Base-by-base conservation (phyloP, 164 flowering plant genomes). In the Nymphaea colorata region DNA sequence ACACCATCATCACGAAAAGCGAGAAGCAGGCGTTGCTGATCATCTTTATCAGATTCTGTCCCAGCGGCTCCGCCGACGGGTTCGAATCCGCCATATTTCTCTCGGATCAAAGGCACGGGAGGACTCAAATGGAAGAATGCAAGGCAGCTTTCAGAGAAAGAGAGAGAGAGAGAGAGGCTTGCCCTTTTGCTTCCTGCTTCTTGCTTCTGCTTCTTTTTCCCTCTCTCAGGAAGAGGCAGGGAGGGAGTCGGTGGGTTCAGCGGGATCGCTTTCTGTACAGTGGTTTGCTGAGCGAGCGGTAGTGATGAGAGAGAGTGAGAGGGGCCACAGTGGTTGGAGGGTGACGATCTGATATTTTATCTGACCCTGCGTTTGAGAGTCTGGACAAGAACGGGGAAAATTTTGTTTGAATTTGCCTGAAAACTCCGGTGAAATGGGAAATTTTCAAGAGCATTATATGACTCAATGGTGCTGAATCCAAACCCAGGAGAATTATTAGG, bases 11-110 rank as follows among this genome's bases (percentile, higher is more conserved):
- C 41, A 66, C 67, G 57, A 66, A 66, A 47, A 66, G 67, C 18
- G 53, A 18, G 53, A 66, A 93, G 72, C 94, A 93, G 43, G 87
- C 85, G 71, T 91, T 93, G 85, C 91, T 84, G 41, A 91, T 84
- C 14, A 86, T 75, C 76, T 93, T 93, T 12, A 93, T 82, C 10
- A 87, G 64, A 71, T 83, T 89, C 45, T 90, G 97, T 18, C 87
- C 98, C 11, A 91, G 74, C 14, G 98, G 96, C 59, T 89, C 96
- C 62, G 78, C 61, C 57, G 57, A 25, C 4, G 64, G 44, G 70
- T 59, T 76, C 61, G 77, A 45, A 18, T 85, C 90, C 71, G 86
- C 87, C 92, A 87, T 89, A 8, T 51, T 51, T 15, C 12, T 15
- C 14, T 15, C 57, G 57, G 57, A 51, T 51, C 14, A 8, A 3